Evolutionary conservation across 148 eudicot genomes (phyloP).

Genomic region (Rhododendron ferrugineum): DNA sequence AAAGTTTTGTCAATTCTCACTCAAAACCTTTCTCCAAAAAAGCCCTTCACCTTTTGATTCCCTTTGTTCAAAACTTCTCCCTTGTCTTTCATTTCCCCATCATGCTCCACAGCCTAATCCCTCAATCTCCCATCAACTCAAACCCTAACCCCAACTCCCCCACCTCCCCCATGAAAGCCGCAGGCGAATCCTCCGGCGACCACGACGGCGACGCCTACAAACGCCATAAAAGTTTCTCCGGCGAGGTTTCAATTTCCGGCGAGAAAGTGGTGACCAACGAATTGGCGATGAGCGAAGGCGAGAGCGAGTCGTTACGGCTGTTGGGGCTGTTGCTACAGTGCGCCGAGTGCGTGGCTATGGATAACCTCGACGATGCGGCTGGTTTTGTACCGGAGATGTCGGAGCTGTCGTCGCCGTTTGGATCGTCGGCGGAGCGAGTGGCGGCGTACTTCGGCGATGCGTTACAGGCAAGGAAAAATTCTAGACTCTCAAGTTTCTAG

Average conservation of each 20-base stretch:
- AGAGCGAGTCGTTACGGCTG: slow-evolving; percentile 39
- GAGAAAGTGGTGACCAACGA: slow-evolving; percentile 6
- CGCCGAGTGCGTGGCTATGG: slow-evolving; percentile 60
- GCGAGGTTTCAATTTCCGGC: slow-evolving; percentile 6
- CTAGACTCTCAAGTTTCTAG: not conserved
- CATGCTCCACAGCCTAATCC: slow-evolving; percentile 34
- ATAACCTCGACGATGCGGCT: slow-evolving; percentile 41
- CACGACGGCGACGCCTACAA: not conserved
- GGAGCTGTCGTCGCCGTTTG: slow-evolving; percentile 64
- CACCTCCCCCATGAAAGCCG: slow-evolving; percentile 8
- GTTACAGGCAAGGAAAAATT: slow-evolving; percentile 18
- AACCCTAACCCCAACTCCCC: not conserved
- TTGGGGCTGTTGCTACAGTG: slow-evolving; percentile 56
- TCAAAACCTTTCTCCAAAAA: not conserved
- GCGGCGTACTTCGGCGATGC: slow-evolving; percentile 73
- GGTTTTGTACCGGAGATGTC: slow-evolving; percentile 48
- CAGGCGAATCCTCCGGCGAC: not conserved
- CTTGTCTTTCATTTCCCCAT: slow-evolving; percentile 10
- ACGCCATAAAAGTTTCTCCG: slow-evolving; percentile 19
- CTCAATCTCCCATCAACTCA: slow-evolving; percentile 10
- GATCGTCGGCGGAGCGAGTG: slow-evolving; percentile 60
- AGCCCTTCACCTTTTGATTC: slow-evolving; percentile 6
- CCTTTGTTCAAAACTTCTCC: not conserved
- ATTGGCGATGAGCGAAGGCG: not conserved
- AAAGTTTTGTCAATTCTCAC: slow-evolving; percentile 12